These are phyloP conservation scores for Pleurotus giganteus DNA, from an alignment of 768 basidiomycete species.

Conservation along the genomic window DNA sequence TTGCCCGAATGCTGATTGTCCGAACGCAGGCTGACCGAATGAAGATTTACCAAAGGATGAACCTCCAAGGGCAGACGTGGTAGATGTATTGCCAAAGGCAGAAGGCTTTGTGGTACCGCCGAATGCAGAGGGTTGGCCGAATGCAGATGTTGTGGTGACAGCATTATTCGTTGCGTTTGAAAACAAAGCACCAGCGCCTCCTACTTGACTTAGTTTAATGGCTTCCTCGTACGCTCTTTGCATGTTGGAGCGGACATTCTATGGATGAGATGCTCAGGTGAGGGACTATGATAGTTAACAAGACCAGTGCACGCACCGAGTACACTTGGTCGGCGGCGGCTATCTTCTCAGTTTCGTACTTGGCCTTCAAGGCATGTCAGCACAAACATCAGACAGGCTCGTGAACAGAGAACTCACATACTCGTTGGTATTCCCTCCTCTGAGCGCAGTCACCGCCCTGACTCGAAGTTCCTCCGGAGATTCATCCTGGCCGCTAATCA, in stretches of 20 bases:
- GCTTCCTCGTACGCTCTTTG: slow-evolving; percentile 53
- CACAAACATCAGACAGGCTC: background rate
- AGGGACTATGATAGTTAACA: background rate
- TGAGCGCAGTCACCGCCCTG: slow-evolving; percentile 55
- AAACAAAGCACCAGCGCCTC: slow-evolving; percentile 14
- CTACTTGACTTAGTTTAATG: slow-evolving; percentile 33
- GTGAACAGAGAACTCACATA: slow-evolving; percentile 54
- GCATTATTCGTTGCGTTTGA: slow-evolving; percentile 17
- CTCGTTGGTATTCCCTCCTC: slow-evolving; percentile 53
- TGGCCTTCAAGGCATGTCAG: slow-evolving; percentile 29
- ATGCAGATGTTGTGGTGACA: slow-evolving; percentile 23
- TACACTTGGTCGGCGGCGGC: slow-evolving; percentile 49
- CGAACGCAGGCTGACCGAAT: slow-evolving; percentile 31
- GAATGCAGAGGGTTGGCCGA: slow-evolving; percentile 26
- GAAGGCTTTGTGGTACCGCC: slow-evolving; percentile 23
- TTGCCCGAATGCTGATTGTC: slow-evolving; percentile 31
- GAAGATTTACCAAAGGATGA: slow-evolving; percentile 30
- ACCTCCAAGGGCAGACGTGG: slow-evolving; percentile 37
- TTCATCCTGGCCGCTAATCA: slow-evolving; percentile 67
- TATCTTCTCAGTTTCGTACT: slow-evolving; percentile 59
- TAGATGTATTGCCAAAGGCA: slow-evolving; percentile 28
- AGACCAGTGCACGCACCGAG: slow-evolving; percentile 25
- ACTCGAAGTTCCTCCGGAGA: slow-evolving; percentile 78
- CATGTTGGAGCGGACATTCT: slow-evolving; percentile 51
- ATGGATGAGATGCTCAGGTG: background rate